Evolutionary conservation across 129 eudicot species (phyloP).

Genomic region (Flaveria linearis): DNA sequence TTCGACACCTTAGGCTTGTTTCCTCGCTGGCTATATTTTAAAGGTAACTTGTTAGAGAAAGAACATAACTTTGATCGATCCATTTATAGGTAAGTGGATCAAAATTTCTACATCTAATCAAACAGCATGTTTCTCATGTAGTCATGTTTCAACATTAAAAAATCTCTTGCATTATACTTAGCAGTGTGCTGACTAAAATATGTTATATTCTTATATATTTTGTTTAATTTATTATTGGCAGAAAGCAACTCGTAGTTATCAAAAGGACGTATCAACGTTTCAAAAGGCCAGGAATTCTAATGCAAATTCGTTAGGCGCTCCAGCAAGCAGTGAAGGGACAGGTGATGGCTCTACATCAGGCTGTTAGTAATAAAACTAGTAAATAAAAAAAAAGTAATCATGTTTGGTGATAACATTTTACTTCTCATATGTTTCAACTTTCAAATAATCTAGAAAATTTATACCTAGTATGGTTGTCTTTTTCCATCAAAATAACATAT

Average conservation of each 20-base stretch:
- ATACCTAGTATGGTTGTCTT: conserved; percentile 1
- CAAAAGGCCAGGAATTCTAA: conserved; percentile 8
- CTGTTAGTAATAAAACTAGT: neutral
- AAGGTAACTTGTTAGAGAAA: neutral
- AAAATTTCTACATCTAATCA: neutral
- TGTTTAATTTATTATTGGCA: conserved; percentile 25
- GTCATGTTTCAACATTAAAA: neutral
- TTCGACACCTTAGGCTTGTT: neutral
- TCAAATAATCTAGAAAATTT: neutral
- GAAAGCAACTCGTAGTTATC: conserved; percentile 94
- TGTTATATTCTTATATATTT: conserved; percentile 11
- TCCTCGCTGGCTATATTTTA: neutral
- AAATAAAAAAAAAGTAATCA: neutral
- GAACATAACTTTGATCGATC: neutral
- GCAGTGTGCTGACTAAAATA: conserved; percentile 1
- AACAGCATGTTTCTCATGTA: neutral
- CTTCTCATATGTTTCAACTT: neutral
- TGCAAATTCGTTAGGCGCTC: conserved; percentile 52
- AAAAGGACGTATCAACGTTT: conserved; percentile 63
- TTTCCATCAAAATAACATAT: neutral
- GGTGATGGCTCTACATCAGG: conserved; percentile 36
- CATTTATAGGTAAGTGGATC: neutral
- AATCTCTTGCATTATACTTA: conserved; percentile 7
- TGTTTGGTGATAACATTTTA: neutral
- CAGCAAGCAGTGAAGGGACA: conserved; percentile 43